These are phyloP conservation scores for Penicillium nordicum DNA, from an alignment of 2,329 filamentous ascomycete species.

Conservation along the genomic window DNA sequence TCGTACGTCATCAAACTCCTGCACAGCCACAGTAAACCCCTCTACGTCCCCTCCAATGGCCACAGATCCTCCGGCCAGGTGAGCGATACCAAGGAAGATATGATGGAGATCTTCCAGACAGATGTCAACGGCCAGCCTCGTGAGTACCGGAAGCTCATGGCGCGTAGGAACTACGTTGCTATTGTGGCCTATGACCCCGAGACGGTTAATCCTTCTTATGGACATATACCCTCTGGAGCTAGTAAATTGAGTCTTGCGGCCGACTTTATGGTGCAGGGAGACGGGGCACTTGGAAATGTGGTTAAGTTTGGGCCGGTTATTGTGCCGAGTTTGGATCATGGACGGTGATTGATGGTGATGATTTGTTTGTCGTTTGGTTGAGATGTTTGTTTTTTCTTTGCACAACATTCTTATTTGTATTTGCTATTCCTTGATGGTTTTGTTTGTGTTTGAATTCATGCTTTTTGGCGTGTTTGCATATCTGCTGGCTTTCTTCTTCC, in stretches of 20 bases:
- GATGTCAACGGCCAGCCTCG: slow-evolving; percentile 80
- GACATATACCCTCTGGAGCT: slow-evolving; percentile 25
- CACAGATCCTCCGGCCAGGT: slow-evolving; percentile 63
- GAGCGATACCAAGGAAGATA: slow-evolving; percentile 96
- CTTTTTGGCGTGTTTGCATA: slow-evolving; percentile 3
- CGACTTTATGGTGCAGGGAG: slow-evolving; percentile 95
- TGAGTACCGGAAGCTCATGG: slow-evolving; percentile 91
- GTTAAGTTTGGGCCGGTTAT: slow-evolving; percentile 98
- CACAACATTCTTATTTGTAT: background rate
- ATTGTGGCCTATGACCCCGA: slow-evolving; percentile 94
- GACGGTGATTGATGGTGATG: slow-evolving; percentile 45
- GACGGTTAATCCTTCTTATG: slow-evolving; percentile 53
- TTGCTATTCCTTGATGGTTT: slow-evolving; percentile 4
- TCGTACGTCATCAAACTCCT: slow-evolving; percentile 88
- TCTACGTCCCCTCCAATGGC: slow-evolving; percentile 92
- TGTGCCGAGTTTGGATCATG: slow-evolving; percentile 79
- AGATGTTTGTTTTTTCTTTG: background rate
- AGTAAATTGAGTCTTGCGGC: slow-evolving; percentile 78
- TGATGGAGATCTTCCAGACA: slow-evolving; percentile 99
- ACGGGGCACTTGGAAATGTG: slow-evolving; percentile 73
- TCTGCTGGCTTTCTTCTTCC: background rate
- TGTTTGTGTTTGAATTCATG: background rate
- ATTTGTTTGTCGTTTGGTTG: background rate
- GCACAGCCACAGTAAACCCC: slow-evolving; percentile 80
- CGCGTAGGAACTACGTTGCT: slow-evolving; percentile 84